Percentiles rank a stretch among this genome's conserved stretches.
phyloP scores from a whole-genome alignment of 75 land plant genomes.

The Selaginella moellendorffii region DNA sequence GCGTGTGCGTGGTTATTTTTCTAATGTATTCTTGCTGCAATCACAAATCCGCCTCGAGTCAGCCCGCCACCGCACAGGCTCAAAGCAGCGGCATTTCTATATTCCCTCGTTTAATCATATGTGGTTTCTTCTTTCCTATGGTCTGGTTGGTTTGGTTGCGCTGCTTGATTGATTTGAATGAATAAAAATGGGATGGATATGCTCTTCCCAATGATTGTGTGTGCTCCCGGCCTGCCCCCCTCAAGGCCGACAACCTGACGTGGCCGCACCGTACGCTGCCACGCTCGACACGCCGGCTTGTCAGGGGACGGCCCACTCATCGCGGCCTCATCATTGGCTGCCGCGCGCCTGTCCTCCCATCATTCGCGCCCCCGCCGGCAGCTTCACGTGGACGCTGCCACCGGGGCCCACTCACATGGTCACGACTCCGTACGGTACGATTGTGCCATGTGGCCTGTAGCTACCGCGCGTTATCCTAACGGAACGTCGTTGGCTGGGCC shows the following conservation, averaged over 20 bases:
- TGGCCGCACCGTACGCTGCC: background rate
- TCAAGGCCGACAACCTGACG: background rate
- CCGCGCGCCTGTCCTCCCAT: background rate
- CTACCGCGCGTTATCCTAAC: background rate
- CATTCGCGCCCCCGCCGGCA: background rate
- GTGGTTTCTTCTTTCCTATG: no score
- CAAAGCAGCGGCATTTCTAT: no score
- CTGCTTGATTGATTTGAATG: no score
- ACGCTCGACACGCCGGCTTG: background rate
- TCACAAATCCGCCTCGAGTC: background rate
- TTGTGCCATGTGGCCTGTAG: background rate
- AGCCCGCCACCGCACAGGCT: no score
- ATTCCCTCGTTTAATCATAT: no score
- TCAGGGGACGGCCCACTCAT: conserved; percentile 2
- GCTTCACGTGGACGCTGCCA: background rate
- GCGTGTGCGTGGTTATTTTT: no score
- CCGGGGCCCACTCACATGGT: background rate
- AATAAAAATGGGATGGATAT: background rate
- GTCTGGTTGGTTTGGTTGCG: no score
- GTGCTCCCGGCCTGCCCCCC: background rate
- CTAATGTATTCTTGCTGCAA: background rate
- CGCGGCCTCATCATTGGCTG: conserved; percentile 2
- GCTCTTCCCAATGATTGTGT: background rate
- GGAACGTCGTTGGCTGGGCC: background rate
- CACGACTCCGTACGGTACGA: background rate